These are phyloP conservation scores for Barnettozyma siamensis DNA, from an alignment of 805 yeast species.

Conservation along the genomic window DNA sequence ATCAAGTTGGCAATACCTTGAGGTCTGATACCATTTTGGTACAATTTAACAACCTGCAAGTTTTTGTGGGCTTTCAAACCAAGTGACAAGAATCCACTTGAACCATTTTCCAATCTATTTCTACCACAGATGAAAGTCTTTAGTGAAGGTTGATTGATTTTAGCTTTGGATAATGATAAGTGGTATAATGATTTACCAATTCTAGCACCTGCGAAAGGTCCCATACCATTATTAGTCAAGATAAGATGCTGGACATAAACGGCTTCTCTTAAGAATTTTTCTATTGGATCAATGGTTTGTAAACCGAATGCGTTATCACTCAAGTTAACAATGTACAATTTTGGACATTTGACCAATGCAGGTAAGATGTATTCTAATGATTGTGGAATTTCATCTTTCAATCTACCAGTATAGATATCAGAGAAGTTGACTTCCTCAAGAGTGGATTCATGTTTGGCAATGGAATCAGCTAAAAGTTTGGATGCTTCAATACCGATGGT, in stretches of 20 bases:
- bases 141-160: slow-evolving; percentile 41
- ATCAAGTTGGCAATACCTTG: slow-evolving; percentile 78
- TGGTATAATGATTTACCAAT: slow-evolving; percentile 81
- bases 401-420: slow-evolving; percentile 91
- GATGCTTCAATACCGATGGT: slow-evolving; percentile 93
- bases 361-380: slow-evolving; percentile 70
- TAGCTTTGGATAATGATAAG: slow-evolving; percentile 59
- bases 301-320: slow-evolving; percentile 97
- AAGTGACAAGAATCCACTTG: slow-evolving; percentile 75
- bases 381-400: slow-evolving; percentile 90
- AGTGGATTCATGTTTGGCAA: slow-evolving; percentile 36
- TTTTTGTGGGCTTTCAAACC: slow-evolving; percentile 78
- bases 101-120: slow-evolving; percentile 94
- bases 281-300: slow-evolving; percentile 88
- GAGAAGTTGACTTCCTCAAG: slow-evolving; percentile 74
- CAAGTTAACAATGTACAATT: slow-evolving; percentile 68
- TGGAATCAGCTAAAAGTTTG: slow-evolving; percentile 54
- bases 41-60: slow-evolving; percentile 68
- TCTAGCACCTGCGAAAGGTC: slow-evolving; percentile 95
- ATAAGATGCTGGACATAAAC: slow-evolving; percentile 78
- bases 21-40: slow-evolving; percentile 97
- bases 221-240: slow-evolving; percentile 94
- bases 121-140: slow-evolving; percentile 94
- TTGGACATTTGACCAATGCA: slow-evolving; percentile 61
- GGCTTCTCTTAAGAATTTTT: slow-evolving; percentile 68